Percentiles rank a stretch among this genome's conserved stretches.
These are phyloP conservation scores for Gentiana dahurica DNA, from an alignment of 257 asterid genomes.

Conservation along the genomic window DNA sequence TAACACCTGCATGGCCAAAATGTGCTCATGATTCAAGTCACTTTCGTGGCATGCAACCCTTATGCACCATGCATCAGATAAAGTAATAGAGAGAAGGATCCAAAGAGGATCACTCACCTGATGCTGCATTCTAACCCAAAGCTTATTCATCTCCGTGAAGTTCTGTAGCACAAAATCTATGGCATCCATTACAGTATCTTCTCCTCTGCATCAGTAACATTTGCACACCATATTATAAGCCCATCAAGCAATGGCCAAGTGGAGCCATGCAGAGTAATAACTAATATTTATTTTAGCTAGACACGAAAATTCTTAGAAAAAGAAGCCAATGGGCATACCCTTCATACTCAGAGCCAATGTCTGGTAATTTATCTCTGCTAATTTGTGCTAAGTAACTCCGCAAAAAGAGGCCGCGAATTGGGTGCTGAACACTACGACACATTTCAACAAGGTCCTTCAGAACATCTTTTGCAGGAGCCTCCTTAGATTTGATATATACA, in stretches of 20 bases:
- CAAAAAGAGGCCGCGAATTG: slow-evolving; percentile 88
- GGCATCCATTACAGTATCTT: slow-evolving; percentile 94
- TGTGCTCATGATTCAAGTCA: slow-evolving; percentile 43
- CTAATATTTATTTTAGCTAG: too few relatives aligned
- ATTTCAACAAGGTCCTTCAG: slow-evolving; percentile 96
- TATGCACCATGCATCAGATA: slow-evolving; percentile 35
- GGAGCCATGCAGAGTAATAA: slow-evolving; percentile 9
- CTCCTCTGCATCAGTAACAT: slow-evolving; percentile 58
- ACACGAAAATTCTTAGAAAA: too few relatives aligned
- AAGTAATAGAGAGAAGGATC: slow-evolving; percentile 12
- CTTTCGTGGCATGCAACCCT: slow-evolving; percentile 41
- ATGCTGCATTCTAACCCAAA: slow-evolving; percentile 98
- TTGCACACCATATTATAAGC: slow-evolving; percentile 12
- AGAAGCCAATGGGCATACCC: slow-evolving; percentile 37
- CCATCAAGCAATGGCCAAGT: slow-evolving; percentile 12
- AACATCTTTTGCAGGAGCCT: slow-evolving; percentile 95
- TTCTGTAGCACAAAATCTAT: slow-evolving; percentile 97
- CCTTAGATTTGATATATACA: slow-evolving; percentile 87
- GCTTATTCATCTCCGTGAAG: slow-evolving; percentile 94
- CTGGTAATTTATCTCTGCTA: slow-evolving; percentile 94
- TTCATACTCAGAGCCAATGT: slow-evolving; percentile 94
- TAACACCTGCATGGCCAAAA: slow-evolving; percentile 73
- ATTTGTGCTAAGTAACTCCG: slow-evolving; percentile 97
- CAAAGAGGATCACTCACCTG: slow-evolving; percentile 46
- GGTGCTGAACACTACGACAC: slow-evolving; percentile 96